Percentiles rank a stretch among this genome's conserved stretches.
These are phyloP conservation scores for Cudoniella acicularis DNA, from an alignment of 495 filamentous ascomycete genomes.

Conservation along the genomic window DNA sequence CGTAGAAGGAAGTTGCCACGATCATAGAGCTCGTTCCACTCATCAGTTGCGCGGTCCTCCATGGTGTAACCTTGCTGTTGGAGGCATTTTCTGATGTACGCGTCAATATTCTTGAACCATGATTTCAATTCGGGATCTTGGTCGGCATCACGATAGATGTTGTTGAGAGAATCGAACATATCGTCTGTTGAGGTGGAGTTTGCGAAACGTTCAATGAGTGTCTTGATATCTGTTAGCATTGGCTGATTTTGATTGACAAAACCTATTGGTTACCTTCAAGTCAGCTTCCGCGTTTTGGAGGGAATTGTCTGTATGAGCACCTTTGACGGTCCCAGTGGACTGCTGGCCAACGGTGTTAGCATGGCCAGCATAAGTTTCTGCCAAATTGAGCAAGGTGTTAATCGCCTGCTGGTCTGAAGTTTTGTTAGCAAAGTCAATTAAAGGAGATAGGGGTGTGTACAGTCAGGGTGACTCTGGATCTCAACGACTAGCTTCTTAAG, in stretches of 20 bases:
- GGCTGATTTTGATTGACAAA: conserved; percentile 30
- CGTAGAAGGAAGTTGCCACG: conserved; percentile 84
- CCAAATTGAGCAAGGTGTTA: conserved; percentile 75
- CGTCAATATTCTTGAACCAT: conserved; percentile 82
- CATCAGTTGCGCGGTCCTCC: conserved; percentile 71
- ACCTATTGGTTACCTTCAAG: conserved; percentile 42
- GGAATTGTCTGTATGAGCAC: conserved; percentile 55
- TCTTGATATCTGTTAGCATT: conserved; percentile 40
- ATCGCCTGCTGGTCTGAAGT: conserved; percentile 73
- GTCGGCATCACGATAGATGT: conserved; percentile 88
- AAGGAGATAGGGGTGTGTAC: conserved; percentile 37
- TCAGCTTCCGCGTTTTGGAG: conserved; percentile 72
- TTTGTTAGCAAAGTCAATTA: neutral
- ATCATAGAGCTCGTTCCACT: conserved; percentile 85
- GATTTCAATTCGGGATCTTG: conserved; percentile 78
- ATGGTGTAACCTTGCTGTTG: conserved; percentile 89
- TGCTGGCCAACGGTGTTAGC: conserved; percentile 60
- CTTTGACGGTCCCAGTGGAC: conserved; percentile 62
- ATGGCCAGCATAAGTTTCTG: conserved; percentile 82
- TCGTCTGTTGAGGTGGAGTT: conserved; percentile 88
- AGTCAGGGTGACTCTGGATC: conserved; percentile 90
- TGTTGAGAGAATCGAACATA: conserved; percentile 79
- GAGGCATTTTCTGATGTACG: conserved; percentile 77
- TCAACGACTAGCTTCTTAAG: conserved; percentile 98
- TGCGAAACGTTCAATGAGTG: conserved; percentile 89